Percentiles rank a stretch among this genome's conserved stretches.
Conservation (phyloP, 1,139 yeast genomes). For the Debaryomyces nepalensis region DNA sequence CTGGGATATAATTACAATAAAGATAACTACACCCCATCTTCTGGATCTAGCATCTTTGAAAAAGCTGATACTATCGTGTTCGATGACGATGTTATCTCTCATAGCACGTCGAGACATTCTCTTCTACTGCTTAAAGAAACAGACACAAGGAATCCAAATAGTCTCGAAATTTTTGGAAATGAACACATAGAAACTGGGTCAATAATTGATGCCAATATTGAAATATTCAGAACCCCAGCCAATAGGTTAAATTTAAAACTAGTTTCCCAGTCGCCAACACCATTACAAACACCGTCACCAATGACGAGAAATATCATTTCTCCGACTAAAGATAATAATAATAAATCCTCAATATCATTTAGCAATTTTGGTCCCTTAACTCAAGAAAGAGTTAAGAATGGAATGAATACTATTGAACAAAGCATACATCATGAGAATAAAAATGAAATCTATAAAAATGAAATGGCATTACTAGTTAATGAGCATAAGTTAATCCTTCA, state of each 20-base stretch:
- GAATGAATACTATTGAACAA: neutral
- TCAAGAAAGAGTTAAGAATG: no score
- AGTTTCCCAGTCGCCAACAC: conserved; percentile 13
- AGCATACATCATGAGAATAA: neutral
- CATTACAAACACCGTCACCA: conserved; percentile 3
- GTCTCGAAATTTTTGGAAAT: conserved; percentile 16
- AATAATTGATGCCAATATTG: conserved; percentile 29
- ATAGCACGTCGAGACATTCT: conserved; percentile 25
- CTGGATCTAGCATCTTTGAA: conserved; percentile 1
- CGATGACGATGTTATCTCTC: conserved; percentile 25
- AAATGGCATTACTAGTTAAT: conserved; percentile 32
- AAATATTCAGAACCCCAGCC: conserved; percentile 23
- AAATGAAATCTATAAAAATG: conserved; percentile 21
- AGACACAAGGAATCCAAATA: conserved; percentile 18
- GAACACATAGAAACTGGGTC: conserved; percentile 14
- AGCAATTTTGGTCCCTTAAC: no score
- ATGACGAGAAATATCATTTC: conserved; percentile 2
- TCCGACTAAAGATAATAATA: neutral
- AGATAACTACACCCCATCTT: neutral
- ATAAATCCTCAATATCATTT: no score
- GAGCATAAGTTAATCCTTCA: conserved; percentile 30
- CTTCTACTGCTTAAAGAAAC: conserved; percentile 11
- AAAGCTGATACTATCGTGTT: conserved; percentile 18
- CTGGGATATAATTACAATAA: neutral
- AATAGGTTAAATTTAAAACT: conserved; percentile 9